Evolutionary conservation across 176 grass and related monocot species (phyloP), one percentile per base, ranked within the genome.

Genomic region (Ensete glaucum): DNA sequence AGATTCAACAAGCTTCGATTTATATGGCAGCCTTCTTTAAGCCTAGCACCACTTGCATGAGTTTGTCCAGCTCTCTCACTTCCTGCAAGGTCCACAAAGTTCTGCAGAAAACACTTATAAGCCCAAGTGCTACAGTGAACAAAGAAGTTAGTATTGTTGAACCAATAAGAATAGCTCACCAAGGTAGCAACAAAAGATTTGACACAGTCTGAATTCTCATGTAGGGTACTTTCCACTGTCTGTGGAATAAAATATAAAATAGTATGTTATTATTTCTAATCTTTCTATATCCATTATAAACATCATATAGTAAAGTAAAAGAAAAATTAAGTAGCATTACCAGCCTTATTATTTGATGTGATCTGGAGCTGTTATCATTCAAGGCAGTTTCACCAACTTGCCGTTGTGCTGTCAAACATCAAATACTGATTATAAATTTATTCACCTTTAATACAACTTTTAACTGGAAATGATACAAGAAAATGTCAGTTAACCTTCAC

Each of bases 261-360:
- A 29, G 75, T 43, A 43, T 43, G 34, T 73, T 11, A 5, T 90
- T 83, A 83, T 64, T 73, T 76, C 26, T 65, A 52, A 15, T 34
- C 27, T 63, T 51, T 23, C 11, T 29, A 13, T 68, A 53, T 54
- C n/a, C 19, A 21, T 1, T n/a, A 56, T 34, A 29, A 73, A 65
- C 34, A 19, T 19, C n/a, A 52, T 64, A 81, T 77, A 66, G 9
- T 43, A 22, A 79, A 23, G n/a, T 13, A 77, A 24, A 77, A 15
- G 8, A 48, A 52, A 51, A 55, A 49, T 19, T 16, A 53, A 52
- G 34, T 64, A 51, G 34, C 9, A 56, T 58, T 89, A 95, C 96
- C 86, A 99, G 91, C 83, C 91, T 91, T 85, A 99, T 95, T 84
- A 99, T 99, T 91, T 99, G 96, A 79, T 99, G 96, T 54, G 96